Percentiles rank a stretch among this genome's conserved stretches.
These are phyloP conservation scores for Capronia epimyces DNA, from an alignment of 2,329 filamentous ascomycete species.

Conservation along the genomic window DNA sequence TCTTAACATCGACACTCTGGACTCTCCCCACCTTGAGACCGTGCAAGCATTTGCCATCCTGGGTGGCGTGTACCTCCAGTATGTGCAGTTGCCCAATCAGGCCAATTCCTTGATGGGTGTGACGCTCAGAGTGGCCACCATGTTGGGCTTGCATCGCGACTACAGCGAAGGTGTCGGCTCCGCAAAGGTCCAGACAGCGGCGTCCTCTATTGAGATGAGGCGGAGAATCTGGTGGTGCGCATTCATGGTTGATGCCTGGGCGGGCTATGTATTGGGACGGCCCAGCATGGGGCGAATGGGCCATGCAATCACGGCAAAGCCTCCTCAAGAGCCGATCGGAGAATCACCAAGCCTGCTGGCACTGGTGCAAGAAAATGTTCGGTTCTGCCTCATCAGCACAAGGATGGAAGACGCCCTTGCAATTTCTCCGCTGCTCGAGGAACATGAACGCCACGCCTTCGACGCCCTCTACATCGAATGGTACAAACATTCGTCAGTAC, in stretches of 20 bases:
- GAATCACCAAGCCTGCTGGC: slow-evolving; percentile 11
- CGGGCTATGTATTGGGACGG: slow-evolving; percentile 63
- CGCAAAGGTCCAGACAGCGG: slow-evolving; percentile 43
- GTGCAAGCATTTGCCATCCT: slow-evolving; percentile 66
- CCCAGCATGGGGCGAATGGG: slow-evolving; percentile 65
- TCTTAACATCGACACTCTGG: slow-evolving; percentile 61
- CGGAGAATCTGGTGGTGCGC: slow-evolving; percentile 69
- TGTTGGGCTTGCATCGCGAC: slow-evolving; percentile 66
- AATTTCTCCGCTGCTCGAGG: slow-evolving; percentile 61
- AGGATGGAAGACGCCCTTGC: slow-evolving; percentile 71
- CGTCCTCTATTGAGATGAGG: slow-evolving; percentile 55
- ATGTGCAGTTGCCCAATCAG: slow-evolving; percentile 71
- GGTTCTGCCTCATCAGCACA: slow-evolving; percentile 73
- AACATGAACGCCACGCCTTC: slow-evolving; percentile 60
- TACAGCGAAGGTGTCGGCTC: slow-evolving; percentile 43
- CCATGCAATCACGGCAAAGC: slow-evolving; percentile 60
- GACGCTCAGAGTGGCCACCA: slow-evolving; percentile 67
- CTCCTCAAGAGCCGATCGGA: slow-evolving; percentile 52
- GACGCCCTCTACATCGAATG: slow-evolving; percentile 66
- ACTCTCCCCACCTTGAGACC: slow-evolving; percentile 66
- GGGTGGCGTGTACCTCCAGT: slow-evolving; percentile 72
- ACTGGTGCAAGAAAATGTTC: slow-evolving; percentile 59
- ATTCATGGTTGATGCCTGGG: slow-evolving; percentile 70
- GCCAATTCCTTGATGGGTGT: slow-evolving; percentile 68
- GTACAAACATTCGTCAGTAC: slow-evolving; percentile 63